Base-by-base conservation (phyloP, 768 basidiomycete species). In the Lactifluus pinguis region DNA sequence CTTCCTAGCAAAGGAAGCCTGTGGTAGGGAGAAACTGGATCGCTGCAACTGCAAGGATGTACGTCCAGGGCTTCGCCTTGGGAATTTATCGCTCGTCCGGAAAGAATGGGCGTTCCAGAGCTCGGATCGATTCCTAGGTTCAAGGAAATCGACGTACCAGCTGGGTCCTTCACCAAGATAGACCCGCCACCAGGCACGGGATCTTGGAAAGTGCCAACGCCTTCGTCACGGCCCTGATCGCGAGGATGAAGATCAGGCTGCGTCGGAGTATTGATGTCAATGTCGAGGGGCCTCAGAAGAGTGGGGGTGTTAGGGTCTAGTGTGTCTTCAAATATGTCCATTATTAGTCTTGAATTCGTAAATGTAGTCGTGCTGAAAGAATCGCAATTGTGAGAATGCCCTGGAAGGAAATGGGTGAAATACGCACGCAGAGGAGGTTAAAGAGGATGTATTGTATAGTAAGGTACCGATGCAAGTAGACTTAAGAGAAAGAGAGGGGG, bases 21-120 rank as follows among this genome's bases (percentile, higher is more conserved):
- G 41, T 62, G 61, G 32, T 48, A 41, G 0, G 48, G 32, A 10
- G 57, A 53, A 58, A 49, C 11, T 0, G 56, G 56, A 8, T 62
- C 8, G 32, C 44, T 45, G 41, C 61, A 62, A 14, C 56, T 36
- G 14, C 61, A 62, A n/a, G 51, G 47, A 17, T 62, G 61, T 1
- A 62, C 61, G 13, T 62, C 57, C 21, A 49, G 39, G 21, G 58
- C 47, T 17, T 58, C 34, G 9, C 61, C 61, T 15, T 36, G 52
- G 1, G 56, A 19, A 3, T 34, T 58, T n/a, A 53, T 54, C 45
- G 61, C 52, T 44, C 47, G 47, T 49, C 61, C 61, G 9, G 56
- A 62, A 11, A 62, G 52, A 36, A 62, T 34, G 17, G 61, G 61
- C 6, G 61, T 58, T 30, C 61, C 56, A 21, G 52, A 58, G 39